These are phyloP conservation scores for Podila clonocystis DNA, from an alignment of 192 early-diverging fungal species.

Conservation along the genomic window DNA sequence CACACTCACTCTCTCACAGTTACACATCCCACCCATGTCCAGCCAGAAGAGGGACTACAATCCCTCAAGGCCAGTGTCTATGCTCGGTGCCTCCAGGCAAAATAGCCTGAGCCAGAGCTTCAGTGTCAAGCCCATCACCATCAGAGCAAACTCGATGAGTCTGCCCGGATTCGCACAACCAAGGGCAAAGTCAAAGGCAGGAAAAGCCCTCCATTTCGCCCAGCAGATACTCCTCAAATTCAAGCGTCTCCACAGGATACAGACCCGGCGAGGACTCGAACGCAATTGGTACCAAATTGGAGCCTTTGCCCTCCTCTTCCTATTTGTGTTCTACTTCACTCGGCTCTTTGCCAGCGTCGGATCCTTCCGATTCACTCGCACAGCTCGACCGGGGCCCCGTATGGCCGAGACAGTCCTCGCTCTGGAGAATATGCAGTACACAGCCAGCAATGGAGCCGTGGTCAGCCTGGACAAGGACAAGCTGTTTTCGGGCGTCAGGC, in stretches of 20 bases:
- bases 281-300: slow-evolving; percentile 34
- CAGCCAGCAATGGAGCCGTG: slow-evolving; percentile 14
- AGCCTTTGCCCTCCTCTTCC: neutral
- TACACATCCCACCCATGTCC: neutral
- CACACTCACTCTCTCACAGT: neutral
- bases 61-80: neutral
- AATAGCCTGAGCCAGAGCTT: slow-evolving; percentile 7
- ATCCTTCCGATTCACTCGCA: slow-evolving; percentile 6
- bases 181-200: slow-evolving; percentile 6
- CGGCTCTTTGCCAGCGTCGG: slow-evolving; percentile 11
- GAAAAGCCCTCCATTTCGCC: slow-evolving; percentile 8
- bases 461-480: slow-evolving; percentile 35
- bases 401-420: slow-evolving; percentile 47
- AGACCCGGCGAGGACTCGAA: slow-evolving; percentile 31
- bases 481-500: slow-evolving; percentile 39
- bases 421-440: slow-evolving; percentile 29
- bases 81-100: neutral
- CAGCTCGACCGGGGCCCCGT: slow-evolving; percentile 15
- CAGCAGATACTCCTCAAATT: slow-evolving; percentile 22
- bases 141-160: slow-evolving; percentile 31
- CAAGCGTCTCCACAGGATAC: slow-evolving; percentile 41
- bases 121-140: slow-evolving; percentile 49
- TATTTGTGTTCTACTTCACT: slow-evolving; percentile 9
- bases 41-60: neutral
- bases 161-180: slow-evolving; percentile 32